These are phyloP conservation scores for Yarrowia hollandica DNA, from an alignment of 805 yeast species.

Conservation along the genomic window DNA sequence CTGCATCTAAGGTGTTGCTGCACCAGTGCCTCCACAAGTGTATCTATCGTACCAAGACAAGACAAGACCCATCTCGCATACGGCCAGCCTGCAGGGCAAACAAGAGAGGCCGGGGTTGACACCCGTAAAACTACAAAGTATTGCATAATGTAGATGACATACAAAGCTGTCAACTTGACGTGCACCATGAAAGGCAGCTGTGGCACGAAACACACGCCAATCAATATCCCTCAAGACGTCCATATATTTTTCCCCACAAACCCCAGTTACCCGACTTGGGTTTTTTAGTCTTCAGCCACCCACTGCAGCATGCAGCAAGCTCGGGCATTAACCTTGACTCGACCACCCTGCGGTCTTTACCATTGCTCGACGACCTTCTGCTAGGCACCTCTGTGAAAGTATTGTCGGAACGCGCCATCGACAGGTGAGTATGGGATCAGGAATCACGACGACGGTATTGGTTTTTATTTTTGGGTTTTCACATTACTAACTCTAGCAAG, in stretches of 20 bases:
- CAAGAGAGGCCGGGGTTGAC: not conserved
- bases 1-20: no score
- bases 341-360: conserved; percentile 13
- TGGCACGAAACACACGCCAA: not conserved
- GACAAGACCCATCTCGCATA: conserved; percentile 11
- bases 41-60: not conserved
- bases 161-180: not conserved
- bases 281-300: conserved; percentile 10
- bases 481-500: not conserved
- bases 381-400: no score
- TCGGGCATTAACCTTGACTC: conserved; percentile 18
- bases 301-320: conserved; percentile 14
- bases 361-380: conserved; percentile 10
- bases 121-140: not conserved
- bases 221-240: not conserved
- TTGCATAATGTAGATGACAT: not conserved
- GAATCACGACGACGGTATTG: no score
- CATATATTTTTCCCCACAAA: not conserved
- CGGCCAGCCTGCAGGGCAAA: conserved; percentile 11
- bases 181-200: no score
- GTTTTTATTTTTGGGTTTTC: no score
- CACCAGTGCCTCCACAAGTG: no score
- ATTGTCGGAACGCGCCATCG: not conserved
- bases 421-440: no score
- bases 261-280: conserved; percentile 8